A percentile compares a stretch with the other conserved stretches of the same genome.
phyloP scores from a whole-genome alignment of 805 yeast species.

The Hemisphaericaspora nanyangensis region DNA sequence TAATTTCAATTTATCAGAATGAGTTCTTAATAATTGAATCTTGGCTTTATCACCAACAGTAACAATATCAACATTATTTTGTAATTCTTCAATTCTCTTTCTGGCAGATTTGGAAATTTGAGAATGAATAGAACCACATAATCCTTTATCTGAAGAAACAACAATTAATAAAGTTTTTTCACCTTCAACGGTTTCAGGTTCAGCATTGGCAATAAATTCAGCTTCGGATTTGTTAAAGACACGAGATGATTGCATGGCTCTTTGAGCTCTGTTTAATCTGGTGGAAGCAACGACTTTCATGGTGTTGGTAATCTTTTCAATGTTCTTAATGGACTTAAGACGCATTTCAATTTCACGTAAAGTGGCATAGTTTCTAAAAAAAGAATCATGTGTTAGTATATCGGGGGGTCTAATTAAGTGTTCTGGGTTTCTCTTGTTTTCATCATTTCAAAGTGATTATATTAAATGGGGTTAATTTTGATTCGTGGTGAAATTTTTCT shows the following conservation, averaged over 20 bases:
- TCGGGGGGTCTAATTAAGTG: too few relatives aligned
- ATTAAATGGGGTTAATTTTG: too few relatives aligned
- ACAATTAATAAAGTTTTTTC: constrained; percentile 79
- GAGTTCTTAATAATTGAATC: constrained; percentile 82
- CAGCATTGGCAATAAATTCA: constrained; percentile 78
- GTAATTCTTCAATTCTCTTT: constrained; percentile 54
- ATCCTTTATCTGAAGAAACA: constrained; percentile 94
- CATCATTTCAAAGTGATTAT: too few relatives aligned
- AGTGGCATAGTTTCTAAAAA: constrained; percentile 88
- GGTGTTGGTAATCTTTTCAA: constrained; percentile 98
- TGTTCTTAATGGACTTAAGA: constrained; percentile 96
- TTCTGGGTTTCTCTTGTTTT: too few relatives aligned
- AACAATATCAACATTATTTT: constrained; percentile 69
- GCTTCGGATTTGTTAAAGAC: constrained; percentile 76
- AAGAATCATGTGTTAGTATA: constrained; percentile 3
- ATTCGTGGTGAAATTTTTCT: too few relatives aligned
- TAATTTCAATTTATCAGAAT: constrained; percentile 62
- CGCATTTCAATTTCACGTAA: constrained; percentile 98
- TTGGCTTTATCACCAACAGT: constrained; percentile 94
- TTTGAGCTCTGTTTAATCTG: constrained; percentile 91
- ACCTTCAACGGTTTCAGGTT: constrained; percentile 47
- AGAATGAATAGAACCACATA: constrained; percentile 98
- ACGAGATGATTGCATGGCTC: constrained; percentile 86
- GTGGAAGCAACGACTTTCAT: constrained; percentile 99
- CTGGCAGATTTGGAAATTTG: constrained; percentile 90